Base-by-base conservation (phyloP, 2,329 filamentous ascomycete species). In the Byssothecium circinans region DNA sequence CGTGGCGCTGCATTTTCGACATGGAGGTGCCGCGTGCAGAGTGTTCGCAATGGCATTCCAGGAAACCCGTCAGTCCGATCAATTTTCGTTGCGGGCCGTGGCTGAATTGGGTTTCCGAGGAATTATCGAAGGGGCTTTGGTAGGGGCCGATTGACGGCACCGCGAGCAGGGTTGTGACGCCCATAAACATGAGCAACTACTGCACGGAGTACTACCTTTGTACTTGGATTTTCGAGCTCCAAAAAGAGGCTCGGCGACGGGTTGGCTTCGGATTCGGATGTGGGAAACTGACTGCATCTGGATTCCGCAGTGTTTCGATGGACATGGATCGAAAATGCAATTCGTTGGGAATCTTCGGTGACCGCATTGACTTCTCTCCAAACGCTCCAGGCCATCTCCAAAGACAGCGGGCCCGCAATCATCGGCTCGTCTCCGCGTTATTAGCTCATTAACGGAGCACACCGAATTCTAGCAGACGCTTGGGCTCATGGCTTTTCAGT, bases 91-190 rank as follows among this genome's bases (percentile, higher is more conserved):
- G 51, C 27, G 33, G 41, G 42, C 40, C 23, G 39, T 20, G 45
- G 41, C 19, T 12, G 41, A 43, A 52, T 49, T 50, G 48, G 45
- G 38, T 32, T 27, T 32, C 29, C 44, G 54, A 52, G 54, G 49
- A 35, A 53, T 57, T 54, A 51, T 45, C 47, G 14, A 35, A 12
- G 12, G 29, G 5, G 6, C 7, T n/a, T 32, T 32, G 29, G 29
- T 14, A 8, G 29, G 29, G 29, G 29, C 29, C 29, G 6, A 12
- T 14, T 32, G 29, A 32, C 14, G 29, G 29, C 29, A 32, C 29
- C 29, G 23, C 14, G 29, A n/a, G 29, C 29, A 32, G 14, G 29
- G 6, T 32, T n/a, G n/a, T n/a, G n/a, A n/a, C n/a, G n/a, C n/a
- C n/a, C n/a, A n/a, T n/a, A n/a, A n/a, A n/a, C n/a, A n/a, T n/a